Evolutionary conservation across 2,329 filamentous ascomycete genomes (phyloP), one percentile per base, ranked within the genome.

Genomic region (Colletotrichum sp.): DNA sequence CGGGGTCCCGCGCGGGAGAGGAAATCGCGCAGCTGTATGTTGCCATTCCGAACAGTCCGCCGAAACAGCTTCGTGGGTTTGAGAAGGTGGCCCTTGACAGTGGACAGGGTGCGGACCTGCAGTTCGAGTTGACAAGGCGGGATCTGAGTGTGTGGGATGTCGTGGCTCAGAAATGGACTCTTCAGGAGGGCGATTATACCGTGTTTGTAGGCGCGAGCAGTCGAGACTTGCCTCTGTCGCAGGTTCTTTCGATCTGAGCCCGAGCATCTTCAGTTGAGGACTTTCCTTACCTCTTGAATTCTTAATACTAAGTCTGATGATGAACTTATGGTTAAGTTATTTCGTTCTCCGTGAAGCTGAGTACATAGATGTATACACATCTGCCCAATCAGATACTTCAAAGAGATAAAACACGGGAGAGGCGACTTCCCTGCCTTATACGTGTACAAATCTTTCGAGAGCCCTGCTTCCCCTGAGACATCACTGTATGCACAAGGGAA

Each of bases 131-230:
- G 60, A 93, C 88, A 24, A 87, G 93, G 59, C 88, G 92, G 75
- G 93, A 95, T 79, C 79, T 95, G 70, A 94, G 92, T 82, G 87
- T 91, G 28, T 95, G 93, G 93, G 91, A 94, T 81, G 87, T 89
- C 5, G 84, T 81, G 3, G 86, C 86, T 36, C 92, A 94, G 84
- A 89, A 90, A 80, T 95, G 93, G 93, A 85, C 86, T 60, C 79
- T 92, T 66, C 86, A 85, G 70, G 83, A 81, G 21, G 89, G 89
- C 0, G 79, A 82, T 12, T 90, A 89, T 74, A 77, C 76, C 7
- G 75, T 90, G 9, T 86, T 81, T 65, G 86, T 90, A 3, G 90
- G 89, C 0, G 84, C 83, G 2, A 90, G 88, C 76, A 90, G 88
- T 77, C 82, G 87, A 36, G 81, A 86, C 48, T 77, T 90, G 76